These are phyloP conservation scores for Datura wrightii DNA, from an alignment of 257 asterid genomes.

Conservation along the genomic window DNA sequence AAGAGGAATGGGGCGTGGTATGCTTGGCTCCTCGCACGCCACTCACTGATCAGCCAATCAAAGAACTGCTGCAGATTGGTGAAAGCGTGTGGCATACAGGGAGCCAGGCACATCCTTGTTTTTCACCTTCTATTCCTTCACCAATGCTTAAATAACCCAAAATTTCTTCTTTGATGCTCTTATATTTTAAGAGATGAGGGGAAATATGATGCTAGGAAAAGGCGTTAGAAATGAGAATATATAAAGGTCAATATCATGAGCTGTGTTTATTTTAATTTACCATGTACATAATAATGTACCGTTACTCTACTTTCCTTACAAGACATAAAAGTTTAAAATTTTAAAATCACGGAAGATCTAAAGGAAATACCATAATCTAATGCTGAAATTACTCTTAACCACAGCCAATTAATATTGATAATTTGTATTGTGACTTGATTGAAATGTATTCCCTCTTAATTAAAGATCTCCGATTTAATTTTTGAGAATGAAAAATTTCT, in stretches of 20 bases:
- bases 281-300: background rate
- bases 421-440: background rate
- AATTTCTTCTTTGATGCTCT: background rate
- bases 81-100: slow-evolving; percentile 16
- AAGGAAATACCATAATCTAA: slow-evolving; percentile 6
- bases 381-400: slow-evolving; percentile 3
- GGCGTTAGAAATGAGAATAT: background rate
- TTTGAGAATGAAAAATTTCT: background rate
- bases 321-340: background rate
- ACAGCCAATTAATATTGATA: background rate
- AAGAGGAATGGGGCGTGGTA: background rate
- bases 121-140: background rate
- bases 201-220: background rate
- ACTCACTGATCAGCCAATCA: slow-evolving; percentile 9
- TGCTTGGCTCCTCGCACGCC: slow-evolving; percentile 23
- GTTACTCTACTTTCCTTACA: slow-evolving; percentile 2
- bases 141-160: background rate
- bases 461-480: background rate
- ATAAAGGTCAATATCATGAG: background rate
- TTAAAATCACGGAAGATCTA: background rate
- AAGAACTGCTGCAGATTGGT: background rate
- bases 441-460: background rate
- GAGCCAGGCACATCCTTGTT: slow-evolving; percentile 25
- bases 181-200: background rate
- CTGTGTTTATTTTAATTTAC: background rate